Evolutionary conservation across 805 yeast species (phyloP).

Genomic region (Saccharomycopsis selenospora): DNA sequence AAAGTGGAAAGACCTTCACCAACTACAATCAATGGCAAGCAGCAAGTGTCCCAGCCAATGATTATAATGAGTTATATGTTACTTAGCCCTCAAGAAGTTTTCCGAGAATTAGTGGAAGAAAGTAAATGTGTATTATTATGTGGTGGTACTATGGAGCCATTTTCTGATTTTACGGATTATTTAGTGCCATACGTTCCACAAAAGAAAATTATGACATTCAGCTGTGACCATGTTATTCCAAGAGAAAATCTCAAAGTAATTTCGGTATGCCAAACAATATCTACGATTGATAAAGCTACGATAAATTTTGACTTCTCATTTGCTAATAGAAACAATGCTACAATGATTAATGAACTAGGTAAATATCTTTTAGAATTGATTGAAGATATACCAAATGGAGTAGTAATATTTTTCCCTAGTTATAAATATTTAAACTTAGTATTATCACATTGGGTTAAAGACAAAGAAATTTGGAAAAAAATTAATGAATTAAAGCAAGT

Average conservation of each 20-base stretch:
- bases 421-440: slow-evolving; percentile 61
- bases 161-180: slow-evolving; percentile 57
- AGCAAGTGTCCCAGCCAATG: slow-evolving; percentile 2
- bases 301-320: slow-evolving; percentile 58
- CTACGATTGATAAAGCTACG: slow-evolving; percentile 19
- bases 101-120: slow-evolving; percentile 56
- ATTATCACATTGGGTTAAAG: slow-evolving; percentile 43
- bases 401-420: slow-evolving; percentile 80
- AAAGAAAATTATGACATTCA: slow-evolving; percentile 42
- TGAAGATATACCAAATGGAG: slow-evolving; percentile 56
- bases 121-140: slow-evolving; percentile 70
- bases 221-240: slow-evolving; percentile 84
- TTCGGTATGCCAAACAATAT: slow-evolving; percentile 34
- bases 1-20: slow-evolving; percentile 34
- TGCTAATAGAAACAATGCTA: slow-evolving; percentile 44
- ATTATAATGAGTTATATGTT: slow-evolving; percentile 56
- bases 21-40: slow-evolving; percentile 15
- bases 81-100: slow-evolving; percentile 69
- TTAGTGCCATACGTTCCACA: slow-evolving; percentile 51
- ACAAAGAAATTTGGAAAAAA: slow-evolving; percentile 25
- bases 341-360: slow-evolving; percentile 47
- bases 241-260: slow-evolving; percentile 55
- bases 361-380: slow-evolving; percentile 36
- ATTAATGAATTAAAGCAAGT: slow-evolving; percentile 38
- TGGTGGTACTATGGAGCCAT: slow-evolving; percentile 95